Base-by-base conservation (phyloP, 331 rosid genomes). In the Dryas integrifolia region DNA sequence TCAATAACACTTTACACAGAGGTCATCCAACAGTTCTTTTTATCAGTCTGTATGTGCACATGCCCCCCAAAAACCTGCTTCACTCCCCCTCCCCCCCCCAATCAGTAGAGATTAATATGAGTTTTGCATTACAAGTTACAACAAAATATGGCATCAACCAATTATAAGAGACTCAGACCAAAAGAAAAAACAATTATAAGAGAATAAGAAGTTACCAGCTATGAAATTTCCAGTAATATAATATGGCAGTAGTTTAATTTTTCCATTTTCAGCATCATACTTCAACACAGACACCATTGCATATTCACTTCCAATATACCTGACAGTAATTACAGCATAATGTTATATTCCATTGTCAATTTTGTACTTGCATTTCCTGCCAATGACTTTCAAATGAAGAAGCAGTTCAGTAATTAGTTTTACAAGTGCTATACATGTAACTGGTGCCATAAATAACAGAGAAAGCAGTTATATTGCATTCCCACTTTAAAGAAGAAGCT, bases 391-490 rank as follows among this genome's bases (percentile, higher is more conserved):
- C 64, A 76, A 55, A 78, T 62, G 75, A 70, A 46, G 73, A 70
- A 43, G 51, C 55, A 47, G 13, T 48, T 51, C 46, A 64, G 60
- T 40, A 76, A 78, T 73, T 50, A 82, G 66, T 72, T 74, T 74
- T 76, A 73, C 78, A 53, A 78, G 67, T 65, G 67, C 57, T 67
- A 72, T 92, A 92, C 98, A 92, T 92, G 89, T 80, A 88, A 85
- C 80, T 69, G 75, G 97, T 84, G 88, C 96, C 96, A 78, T 80
- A 76, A 70, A 90, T 83, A 67, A 90, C 86, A 77, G 97, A 84
- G 87, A 92, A 92, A 40, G 98, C 82, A 83, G 98, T 92, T 83
- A 92, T 86, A 68, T 86, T 83, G 84, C 93, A 90, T 82, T 83
- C 98, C 98, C 98, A 92, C 67, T 82, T 82, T 76, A 92, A 77